These are phyloP conservation scores for Trametes punicea DNA, from an alignment of 768 basidiomycete species.

Conservation along the genomic window DNA sequence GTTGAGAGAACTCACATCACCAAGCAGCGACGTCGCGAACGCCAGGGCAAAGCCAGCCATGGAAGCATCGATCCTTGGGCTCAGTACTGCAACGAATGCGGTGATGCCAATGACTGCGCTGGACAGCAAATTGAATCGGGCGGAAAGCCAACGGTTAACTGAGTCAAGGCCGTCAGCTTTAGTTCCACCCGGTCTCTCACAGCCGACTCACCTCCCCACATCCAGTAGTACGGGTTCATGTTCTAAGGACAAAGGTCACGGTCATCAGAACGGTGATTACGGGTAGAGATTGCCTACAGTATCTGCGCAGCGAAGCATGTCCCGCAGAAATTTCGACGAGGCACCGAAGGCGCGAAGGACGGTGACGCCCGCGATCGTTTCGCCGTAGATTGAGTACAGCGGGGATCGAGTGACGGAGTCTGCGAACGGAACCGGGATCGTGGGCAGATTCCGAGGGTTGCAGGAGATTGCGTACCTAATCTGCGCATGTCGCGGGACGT, in stretches of 20 bases:
- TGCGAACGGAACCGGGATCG: constrained; percentile 14
- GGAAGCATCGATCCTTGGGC: constrained; percentile 73
- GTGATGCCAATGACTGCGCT: constrained; percentile 70
- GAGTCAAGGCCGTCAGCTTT: background rate
- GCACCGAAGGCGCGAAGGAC: constrained; percentile 84
- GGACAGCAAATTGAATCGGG: constrained; percentile 83
- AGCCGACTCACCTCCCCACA: constrained; percentile 68
- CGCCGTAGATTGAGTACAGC: constrained; percentile 49
- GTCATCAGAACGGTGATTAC: constrained; percentile 13
- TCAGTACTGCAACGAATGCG: constrained; percentile 60
- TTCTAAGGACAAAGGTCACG: constrained; percentile 35
- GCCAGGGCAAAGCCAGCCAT: constrained; percentile 84
- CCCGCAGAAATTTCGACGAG: constrained; percentile 78
- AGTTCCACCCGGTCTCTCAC: background rate
- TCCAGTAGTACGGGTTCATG: constrained; percentile 82
- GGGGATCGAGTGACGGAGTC: constrained; percentile 48
- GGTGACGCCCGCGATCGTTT: constrained; percentile 50
- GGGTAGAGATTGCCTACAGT: constrained; percentile 46
- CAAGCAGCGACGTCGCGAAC: constrained; percentile 74
- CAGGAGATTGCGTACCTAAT: constrained; percentile 45
- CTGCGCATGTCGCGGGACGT: constrained; percentile 85
- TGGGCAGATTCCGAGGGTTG: constrained; percentile 21
- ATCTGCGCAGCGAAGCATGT: constrained; percentile 80
- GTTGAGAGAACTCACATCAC: constrained; percentile 46
- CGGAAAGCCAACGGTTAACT: constrained; percentile 91